These are phyloP conservation scores for Backusella australiensis DNA, from an alignment of 192 early-diverging fungal genomes.

Conservation along the genomic window DNA sequence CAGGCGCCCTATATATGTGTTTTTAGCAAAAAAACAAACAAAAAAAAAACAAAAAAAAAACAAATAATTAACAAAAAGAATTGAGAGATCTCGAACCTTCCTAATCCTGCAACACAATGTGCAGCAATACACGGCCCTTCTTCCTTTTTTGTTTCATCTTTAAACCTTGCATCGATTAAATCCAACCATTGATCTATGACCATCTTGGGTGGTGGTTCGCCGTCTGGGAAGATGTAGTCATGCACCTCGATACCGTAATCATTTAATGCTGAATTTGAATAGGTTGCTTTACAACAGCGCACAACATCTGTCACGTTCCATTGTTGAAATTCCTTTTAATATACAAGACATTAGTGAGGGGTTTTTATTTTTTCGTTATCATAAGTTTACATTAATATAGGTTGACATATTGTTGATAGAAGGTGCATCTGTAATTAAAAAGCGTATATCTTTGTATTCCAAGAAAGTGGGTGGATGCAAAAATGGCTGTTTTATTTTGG, in stretches of 20 bases:
- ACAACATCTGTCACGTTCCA: slow-evolving; percentile 74
- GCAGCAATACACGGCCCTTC: slow-evolving; percentile 49
- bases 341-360: no score
- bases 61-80: no score
- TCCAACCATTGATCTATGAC: slow-evolving; percentile 67
- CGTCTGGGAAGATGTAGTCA: slow-evolving; percentile 71
- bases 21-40: neutral
- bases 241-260: slow-evolving; percentile 64
- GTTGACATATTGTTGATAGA: slow-evolving; percentile 62
- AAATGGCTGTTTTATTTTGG: slow-evolving; percentile 20
- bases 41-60: neutral
- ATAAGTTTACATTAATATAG: slow-evolving; percentile 55
- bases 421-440: slow-evolving; percentile 78
- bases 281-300: slow-evolving; percentile 81
- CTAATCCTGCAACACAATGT: slow-evolving; percentile 81
- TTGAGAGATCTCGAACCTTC: slow-evolving; percentile 43
- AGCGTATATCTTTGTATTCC: slow-evolving; percentile 67
- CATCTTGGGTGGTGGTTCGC: slow-evolving; percentile 60
- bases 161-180: slow-evolving; percentile 57
- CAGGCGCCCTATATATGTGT: slow-evolving; percentile 45
- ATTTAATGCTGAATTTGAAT: slow-evolving; percentile 49
- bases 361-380: no score
- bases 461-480: slow-evolving; percentile 63
- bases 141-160: slow-evolving; percentile 5
- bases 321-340: slow-evolving; percentile 59